Conservation (phyloP, 2,329 filamentous ascomycete species). For the Atkinsonella texensis region DNA sequence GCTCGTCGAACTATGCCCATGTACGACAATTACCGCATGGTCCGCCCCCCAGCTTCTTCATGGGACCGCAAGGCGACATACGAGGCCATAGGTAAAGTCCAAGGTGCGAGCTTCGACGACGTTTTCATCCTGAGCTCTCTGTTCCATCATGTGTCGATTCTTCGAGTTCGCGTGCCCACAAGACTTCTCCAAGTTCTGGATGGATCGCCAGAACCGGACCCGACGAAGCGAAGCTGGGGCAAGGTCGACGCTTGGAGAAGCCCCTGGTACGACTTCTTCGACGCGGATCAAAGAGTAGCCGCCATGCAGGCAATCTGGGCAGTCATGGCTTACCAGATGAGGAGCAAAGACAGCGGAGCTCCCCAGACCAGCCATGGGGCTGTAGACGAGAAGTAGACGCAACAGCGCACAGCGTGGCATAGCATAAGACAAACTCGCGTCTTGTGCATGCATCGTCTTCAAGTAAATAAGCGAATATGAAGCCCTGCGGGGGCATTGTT, state of each 20-base stretch:
- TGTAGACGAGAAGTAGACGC: background rate
- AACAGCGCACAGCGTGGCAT: conserved; percentile 1
- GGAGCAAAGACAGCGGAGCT: conserved; percentile 17
- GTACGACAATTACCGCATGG: conserved; percentile 53
- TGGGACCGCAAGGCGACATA: conserved; percentile 52
- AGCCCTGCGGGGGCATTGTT: too few relatives aligned
- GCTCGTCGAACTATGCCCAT: conserved; percentile 43
- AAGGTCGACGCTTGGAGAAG: conserved; percentile 44
- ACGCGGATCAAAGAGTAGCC: conserved; percentile 38
- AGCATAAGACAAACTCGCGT: background rate
- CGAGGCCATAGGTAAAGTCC: conserved; percentile 39
- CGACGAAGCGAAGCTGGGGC: conserved; percentile 32
- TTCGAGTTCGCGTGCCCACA: conserved; percentile 46
- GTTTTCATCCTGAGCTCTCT: conserved; percentile 48
- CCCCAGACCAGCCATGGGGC: background rate
- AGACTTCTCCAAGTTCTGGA: conserved; percentile 40
- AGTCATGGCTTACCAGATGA: conserved; percentile 49
- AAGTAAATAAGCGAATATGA: too few relatives aligned
- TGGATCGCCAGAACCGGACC: conserved; percentile 27
- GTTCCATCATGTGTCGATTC: conserved; percentile 48
- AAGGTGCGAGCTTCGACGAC: conserved; percentile 41
- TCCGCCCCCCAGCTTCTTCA: conserved; percentile 41
- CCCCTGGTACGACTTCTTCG: conserved; percentile 49
- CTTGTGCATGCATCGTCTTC: too few relatives aligned
- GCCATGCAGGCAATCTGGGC: conserved; percentile 47